A percentile compares a stretch with the other conserved stretches of the same genome.
Conservation (phyloP, 1,139 yeast genomes). For the Nakaseomyces bracarensis region DNA sequence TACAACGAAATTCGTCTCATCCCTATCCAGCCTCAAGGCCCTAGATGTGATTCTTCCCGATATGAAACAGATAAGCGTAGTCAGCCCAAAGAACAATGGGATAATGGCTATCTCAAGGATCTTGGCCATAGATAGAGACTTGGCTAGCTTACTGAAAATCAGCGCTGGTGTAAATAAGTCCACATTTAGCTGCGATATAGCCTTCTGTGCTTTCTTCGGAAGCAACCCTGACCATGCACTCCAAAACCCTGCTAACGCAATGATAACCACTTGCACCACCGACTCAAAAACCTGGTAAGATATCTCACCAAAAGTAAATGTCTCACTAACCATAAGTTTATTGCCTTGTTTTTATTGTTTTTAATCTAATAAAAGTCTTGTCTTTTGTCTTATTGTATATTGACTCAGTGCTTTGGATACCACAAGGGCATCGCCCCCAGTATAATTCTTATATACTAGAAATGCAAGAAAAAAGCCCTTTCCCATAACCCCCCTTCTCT, state of each 20-base stretch:
- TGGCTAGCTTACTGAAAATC: constrained; percentile 65
- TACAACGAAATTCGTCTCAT: constrained; percentile 66
- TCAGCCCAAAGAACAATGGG: constrained; percentile 55
- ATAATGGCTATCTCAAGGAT: constrained; percentile 56
- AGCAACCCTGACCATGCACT: constrained; percentile 57
- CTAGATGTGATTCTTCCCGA: constrained; percentile 44
- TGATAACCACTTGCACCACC: constrained; percentile 60
- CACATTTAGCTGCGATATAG: constrained; percentile 54
- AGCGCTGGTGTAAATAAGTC: constrained; percentile 72
- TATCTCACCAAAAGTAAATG: constrained; percentile 26
- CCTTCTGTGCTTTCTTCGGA: constrained; percentile 52
- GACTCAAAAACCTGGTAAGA: constrained; percentile 65
- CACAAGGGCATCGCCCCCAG: no score
- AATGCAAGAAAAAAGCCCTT: no score
- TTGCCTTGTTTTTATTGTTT: no score
- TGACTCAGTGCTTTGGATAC: no score
- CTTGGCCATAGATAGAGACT: constrained; percentile 54
- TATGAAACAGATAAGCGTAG: constrained; percentile 50
- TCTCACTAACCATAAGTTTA: constrained; percentile 8
- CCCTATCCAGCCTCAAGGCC: constrained; percentile 44
- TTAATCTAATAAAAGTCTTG: no score
- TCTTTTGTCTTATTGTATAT: no score
- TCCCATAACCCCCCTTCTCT: no score
- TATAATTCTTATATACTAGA: no score
- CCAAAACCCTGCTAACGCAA: constrained; percentile 61